Evolutionary conservation across 2,329 filamentous ascomycete species (phyloP).

Genomic region (Huntiella moniliformis): DNA sequence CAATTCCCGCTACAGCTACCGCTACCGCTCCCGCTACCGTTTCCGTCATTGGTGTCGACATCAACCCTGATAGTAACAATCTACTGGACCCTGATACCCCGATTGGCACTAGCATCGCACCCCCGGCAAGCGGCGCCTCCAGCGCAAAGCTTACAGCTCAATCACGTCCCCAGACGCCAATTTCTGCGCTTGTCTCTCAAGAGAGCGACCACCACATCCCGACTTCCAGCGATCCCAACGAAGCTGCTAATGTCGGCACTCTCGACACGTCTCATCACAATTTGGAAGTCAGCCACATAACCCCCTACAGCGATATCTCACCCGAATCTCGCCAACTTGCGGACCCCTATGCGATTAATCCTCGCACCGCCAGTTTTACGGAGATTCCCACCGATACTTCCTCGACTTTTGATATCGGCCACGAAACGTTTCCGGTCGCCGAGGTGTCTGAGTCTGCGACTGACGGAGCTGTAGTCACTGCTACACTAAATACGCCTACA

Average conservation of each 20-base stretch:
- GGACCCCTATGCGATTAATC: not conserved
- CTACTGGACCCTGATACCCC: too few species aligned
- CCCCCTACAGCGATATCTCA: too few species aligned
- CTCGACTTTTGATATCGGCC: not conserved
- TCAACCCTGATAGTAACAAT: too few species aligned
- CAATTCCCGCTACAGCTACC: not conserved
- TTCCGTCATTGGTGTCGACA: not conserved
- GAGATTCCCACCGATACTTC: conserved; percentile 1
- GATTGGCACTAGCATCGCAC: too few species aligned
- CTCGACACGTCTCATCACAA: too few species aligned
- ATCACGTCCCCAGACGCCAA: too few species aligned
- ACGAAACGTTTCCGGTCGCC: not conserved
- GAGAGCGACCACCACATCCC: not conserved
- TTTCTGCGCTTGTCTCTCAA: too few species aligned
- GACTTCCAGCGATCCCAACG: not conserved
- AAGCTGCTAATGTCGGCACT: not conserved
- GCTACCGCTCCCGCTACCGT: not conserved
- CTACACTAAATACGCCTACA: too few species aligned
- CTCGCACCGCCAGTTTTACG: not conserved
- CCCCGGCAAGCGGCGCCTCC: too few species aligned
- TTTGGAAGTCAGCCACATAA: too few species aligned
- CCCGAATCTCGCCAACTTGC: not conserved
- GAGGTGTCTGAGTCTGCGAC: not conserved
- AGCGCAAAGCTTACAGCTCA: too few species aligned
- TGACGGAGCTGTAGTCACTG: too few species aligned